A percentile compares a stretch with the other conserved stretches of the same genome.
phyloP scores from a whole-genome alignment of 228 moss, liverwort and hornwort species.

The Sphagnum fallax region DNA sequence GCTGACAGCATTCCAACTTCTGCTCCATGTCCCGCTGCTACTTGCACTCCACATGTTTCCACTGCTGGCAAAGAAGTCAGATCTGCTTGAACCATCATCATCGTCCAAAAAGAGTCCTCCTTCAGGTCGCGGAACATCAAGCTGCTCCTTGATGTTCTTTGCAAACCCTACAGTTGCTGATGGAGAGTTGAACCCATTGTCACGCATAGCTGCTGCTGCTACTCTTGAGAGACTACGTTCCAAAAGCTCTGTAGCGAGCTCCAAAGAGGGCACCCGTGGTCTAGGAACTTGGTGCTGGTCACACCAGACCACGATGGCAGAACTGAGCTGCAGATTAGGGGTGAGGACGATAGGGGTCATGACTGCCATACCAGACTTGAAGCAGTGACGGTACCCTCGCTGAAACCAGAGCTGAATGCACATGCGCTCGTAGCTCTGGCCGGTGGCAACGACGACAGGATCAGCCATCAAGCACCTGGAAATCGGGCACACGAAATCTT shows the following conservation, averaged over 20 bases:
- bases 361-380: constrained; percentile 34
- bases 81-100: too few relatives aligned
- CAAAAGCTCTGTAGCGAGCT: not conserved
- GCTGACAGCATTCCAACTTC: too few relatives aligned
- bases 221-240: not conserved
- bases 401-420: constrained; percentile 56
- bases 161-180: too few relatives aligned
- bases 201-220: too few relatives aligned
- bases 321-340: not conserved
- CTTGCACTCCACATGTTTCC: too few relatives aligned
- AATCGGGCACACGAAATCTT: constrained; percentile 70
- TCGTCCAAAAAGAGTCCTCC: too few relatives aligned
- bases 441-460: constrained; percentile 71
- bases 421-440: constrained; percentile 73
- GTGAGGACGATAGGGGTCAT: constrained; percentile 5
- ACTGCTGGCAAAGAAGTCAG: too few relatives aligned
- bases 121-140: too few relatives aligned
- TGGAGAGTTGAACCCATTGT: too few relatives aligned
- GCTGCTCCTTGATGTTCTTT: too few relatives aligned
- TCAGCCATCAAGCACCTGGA: constrained; percentile 74
- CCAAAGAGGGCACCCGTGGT: not conserved
- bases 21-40: too few relatives aligned
- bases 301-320: not conserved
- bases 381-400: constrained; percentile 47
- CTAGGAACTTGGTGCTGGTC: not conserved